Percentiles rank a stretch among this genome's conserved stretches.
These are phyloP conservation scores for Blastobotrys indianensis DNA, from an alignment of 1,139 yeast species.

Conservation along the genomic window DNA sequence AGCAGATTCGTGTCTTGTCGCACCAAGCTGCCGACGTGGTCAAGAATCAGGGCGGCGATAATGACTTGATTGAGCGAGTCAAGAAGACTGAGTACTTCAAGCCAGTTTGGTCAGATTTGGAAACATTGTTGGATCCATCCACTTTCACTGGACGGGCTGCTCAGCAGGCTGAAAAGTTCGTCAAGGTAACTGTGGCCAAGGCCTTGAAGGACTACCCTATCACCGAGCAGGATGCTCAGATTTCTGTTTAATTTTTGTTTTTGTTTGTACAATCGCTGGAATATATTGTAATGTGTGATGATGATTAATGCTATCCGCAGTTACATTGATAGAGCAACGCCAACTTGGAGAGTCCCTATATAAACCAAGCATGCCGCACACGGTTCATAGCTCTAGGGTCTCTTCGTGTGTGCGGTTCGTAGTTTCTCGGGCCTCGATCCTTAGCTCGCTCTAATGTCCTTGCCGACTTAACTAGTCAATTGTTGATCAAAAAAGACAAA, in stretches of 20 bases:
- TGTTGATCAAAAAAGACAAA: background rate
- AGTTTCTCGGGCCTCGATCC: too few species aligned
- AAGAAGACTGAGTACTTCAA: conserved; percentile 73
- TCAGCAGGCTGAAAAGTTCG: conserved; percentile 91
- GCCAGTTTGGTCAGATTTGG: conserved; percentile 85
- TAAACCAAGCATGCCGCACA: too few species aligned
- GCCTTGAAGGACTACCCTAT: conserved; percentile 69
- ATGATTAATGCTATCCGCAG: too few species aligned
- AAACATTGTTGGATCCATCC: conserved; percentile 73
- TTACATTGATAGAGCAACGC: too few species aligned
- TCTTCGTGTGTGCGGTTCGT: too few species aligned
- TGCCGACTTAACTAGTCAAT: too few species aligned
- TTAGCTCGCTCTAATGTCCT: too few species aligned
- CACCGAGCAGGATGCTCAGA: conserved; percentile 56
- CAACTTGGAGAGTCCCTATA: too few species aligned
- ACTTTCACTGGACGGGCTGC: conserved; percentile 99
- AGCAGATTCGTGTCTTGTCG: conserved; percentile 90
- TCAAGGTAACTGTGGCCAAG: conserved; percentile 72
- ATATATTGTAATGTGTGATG: too few species aligned
- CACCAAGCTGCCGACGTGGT: conserved; percentile 98
- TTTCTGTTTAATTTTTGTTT: conserved; percentile 21
- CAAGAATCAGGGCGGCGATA: conserved; percentile 97
- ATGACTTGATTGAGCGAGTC: conserved; percentile 88
- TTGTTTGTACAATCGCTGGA: background rate
- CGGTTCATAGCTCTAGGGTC: too few species aligned